Conservation (phyloP, 140 eudicot species). For the Ambrosia hybrid region DNA sequence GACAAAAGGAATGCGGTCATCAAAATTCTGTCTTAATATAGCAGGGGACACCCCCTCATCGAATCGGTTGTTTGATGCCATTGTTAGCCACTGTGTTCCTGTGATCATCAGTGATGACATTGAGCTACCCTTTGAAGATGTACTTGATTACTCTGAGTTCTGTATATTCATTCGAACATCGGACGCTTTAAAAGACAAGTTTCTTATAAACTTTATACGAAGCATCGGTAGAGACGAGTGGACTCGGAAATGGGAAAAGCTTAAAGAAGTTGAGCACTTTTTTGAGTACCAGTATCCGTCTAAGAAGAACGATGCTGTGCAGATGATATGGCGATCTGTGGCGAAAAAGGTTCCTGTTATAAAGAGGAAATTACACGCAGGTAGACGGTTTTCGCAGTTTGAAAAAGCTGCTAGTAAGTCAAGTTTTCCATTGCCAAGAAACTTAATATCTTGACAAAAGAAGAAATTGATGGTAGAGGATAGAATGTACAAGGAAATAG, state of each 20-base stretch:
- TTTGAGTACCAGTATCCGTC: conserved; percentile 81
- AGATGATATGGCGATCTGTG: conserved; percentile 84
- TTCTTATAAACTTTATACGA: conserved; percentile 59
- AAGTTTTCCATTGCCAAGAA: conserved; percentile 51
- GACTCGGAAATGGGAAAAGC: conserved; percentile 74
- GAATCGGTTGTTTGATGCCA: conserved; percentile 93
- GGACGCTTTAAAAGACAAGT: conserved; percentile 68
- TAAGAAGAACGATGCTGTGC: conserved; percentile 67
- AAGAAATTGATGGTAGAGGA: conserved; percentile 24
- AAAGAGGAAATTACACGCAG: conserved; percentile 48
- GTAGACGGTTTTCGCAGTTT: conserved; percentile 47
- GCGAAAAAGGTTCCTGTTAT: conserved; percentile 69
- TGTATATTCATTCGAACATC: conserved; percentile 63
- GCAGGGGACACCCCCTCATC: conserved; percentile 98
- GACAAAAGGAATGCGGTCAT: conserved; percentile 76
- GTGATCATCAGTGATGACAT: conserved; percentile 90
- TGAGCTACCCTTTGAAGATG: conserved; percentile 87
- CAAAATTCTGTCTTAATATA: conserved; percentile 92
- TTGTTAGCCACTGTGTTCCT: conserved; percentile 91
- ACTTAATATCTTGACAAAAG: conserved; percentile 34
- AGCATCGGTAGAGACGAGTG: conserved; percentile 65
- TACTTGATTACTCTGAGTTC: conserved; percentile 81
- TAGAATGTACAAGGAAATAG: conserved; percentile 30
- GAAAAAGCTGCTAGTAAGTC: conserved; percentile 18
- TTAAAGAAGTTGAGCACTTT: conserved; percentile 63